Conservation (phyloP, 225 moss, liverwort and hornwort species). For the Ulota crispa region DNA sequence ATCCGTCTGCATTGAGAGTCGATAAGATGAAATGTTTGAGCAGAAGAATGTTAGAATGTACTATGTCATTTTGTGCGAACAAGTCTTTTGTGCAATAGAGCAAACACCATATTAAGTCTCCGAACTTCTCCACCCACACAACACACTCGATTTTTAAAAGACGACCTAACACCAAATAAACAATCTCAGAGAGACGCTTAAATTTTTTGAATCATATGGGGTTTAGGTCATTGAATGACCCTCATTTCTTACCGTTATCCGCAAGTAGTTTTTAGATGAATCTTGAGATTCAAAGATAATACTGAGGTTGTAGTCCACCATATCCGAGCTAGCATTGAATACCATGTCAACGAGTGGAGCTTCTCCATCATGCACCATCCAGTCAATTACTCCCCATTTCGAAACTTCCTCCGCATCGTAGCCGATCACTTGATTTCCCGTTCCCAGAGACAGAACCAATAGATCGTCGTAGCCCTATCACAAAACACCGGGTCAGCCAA, state of each 20-base stretch:
- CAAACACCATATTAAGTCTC: background rate
- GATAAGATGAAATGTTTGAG: background rate
- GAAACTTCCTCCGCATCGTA: slow-evolving; percentile 47
- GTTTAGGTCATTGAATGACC: background rate
- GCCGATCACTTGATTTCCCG: slow-evolving; percentile 38
- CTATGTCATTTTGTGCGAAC: background rate
- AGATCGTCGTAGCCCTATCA: slow-evolving; percentile 57
- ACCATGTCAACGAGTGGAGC: slow-evolving; percentile 64
- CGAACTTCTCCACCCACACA: background rate
- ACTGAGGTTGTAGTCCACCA: slow-evolving; percentile 60
- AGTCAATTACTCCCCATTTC: slow-evolving; percentile 53
- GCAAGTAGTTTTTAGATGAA: slow-evolving; percentile 48
- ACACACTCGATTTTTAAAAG: background rate
- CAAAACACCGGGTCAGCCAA: slow-evolving; percentile 1
- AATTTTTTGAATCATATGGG: background rate
- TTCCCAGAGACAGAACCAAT: slow-evolving; percentile 60
- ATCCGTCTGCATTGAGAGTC: slow-evolving; percentile 41
- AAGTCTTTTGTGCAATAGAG: background rate
- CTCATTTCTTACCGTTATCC: slow-evolving; percentile 49
- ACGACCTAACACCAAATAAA: background rate
- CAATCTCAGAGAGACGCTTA: background rate
- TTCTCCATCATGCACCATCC: slow-evolving; percentile 57
- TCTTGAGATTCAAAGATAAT: slow-evolving; percentile 48
- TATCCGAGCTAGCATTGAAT: slow-evolving; percentile 57
- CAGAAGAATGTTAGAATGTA: background rate